These are phyloP conservation scores for Ulota crispa DNA, from an alignment of 225 moss, liverwort and hornwort genomes.

Conservation along the genomic window DNA sequence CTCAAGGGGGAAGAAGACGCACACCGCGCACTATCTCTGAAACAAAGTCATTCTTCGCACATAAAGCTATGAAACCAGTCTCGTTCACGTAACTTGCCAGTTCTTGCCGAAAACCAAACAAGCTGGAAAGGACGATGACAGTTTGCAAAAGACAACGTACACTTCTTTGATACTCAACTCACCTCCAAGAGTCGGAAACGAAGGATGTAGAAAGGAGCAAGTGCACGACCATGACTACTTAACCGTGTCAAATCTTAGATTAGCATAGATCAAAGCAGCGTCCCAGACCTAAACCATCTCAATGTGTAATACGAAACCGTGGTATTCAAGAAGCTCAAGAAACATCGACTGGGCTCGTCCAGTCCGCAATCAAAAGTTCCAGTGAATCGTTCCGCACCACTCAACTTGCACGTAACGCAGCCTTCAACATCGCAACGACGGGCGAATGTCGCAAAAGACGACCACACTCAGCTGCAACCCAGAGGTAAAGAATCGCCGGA, in stretches of 20 bases:
- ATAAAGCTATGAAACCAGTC: neutral
- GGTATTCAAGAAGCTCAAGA: neutral
- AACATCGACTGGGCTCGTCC: neutral
- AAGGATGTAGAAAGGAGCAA: neutral
- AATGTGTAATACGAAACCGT: neutral
- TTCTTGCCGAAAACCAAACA: neutral
- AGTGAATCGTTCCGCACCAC: slow-evolving; percentile 6
- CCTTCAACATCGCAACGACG: neutral
- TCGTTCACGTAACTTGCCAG: neutral
- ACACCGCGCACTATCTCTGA: neutral
- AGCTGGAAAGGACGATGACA: neutral
- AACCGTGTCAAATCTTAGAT: slow-evolving; percentile 7
- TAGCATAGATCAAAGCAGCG: neutral
- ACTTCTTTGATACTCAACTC: neutral
- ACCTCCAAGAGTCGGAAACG: slow-evolving; percentile 2
- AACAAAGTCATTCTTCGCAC: neutral
- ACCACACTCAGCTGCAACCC: neutral
- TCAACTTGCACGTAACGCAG: neutral
- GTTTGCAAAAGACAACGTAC: neutral
- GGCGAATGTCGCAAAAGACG: neutral
- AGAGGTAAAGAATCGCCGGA: neutral
- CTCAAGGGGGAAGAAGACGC: neutral
- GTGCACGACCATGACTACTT: neutral
- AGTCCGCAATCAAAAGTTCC: neutral
- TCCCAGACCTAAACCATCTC: slow-evolving; percentile 5